These are phyloP conservation scores for Capsicum chinense DNA, from an alignment of 257 asterid genomes.

Conservation along the genomic window DNA sequence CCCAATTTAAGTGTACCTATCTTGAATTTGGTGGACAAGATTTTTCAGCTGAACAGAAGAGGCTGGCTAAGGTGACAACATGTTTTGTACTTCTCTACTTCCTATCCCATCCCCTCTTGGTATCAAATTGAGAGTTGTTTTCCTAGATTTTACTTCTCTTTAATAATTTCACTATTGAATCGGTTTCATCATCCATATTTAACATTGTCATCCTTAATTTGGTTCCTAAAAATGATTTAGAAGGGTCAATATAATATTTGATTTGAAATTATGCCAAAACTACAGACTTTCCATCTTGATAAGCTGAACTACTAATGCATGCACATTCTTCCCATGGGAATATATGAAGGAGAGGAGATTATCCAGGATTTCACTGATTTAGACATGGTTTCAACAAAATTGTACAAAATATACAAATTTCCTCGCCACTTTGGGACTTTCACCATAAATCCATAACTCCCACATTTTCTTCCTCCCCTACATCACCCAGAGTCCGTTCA, in stretches of 20 bases:
- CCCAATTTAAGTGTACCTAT: conserved; percentile 92
- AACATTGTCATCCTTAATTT: conserved; percentile 31
- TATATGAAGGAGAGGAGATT: background rate
- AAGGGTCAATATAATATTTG: background rate
- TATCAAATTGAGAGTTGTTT: background rate
- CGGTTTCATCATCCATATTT: conserved; percentile 25
- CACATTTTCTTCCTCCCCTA: background rate
- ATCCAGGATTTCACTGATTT: conserved; percentile 13
- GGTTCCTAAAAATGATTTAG: conserved; percentile 28
- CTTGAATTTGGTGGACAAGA: conserved; percentile 87
- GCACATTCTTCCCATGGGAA: background rate
- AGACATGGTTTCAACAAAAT: background rate
- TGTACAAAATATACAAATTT: background rate
- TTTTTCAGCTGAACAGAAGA: conserved; percentile 95
- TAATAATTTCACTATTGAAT: conserved; percentile 20
- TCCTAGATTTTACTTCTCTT: conserved; percentile 23
- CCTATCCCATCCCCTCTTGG: conserved; percentile 16
- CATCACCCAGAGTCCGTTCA: background rate
- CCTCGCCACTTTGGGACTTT: background rate
- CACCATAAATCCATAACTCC: background rate
- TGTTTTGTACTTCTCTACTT: conserved; percentile 24
- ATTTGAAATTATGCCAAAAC: background rate
- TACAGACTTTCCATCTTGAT: background rate
- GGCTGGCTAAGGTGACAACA: conserved; percentile 93
- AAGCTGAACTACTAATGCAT: background rate